Evolutionary conservation across 176 grass and related monocot species (phyloP), one percentile per base, ranked within the genome.

Genomic region (Carex kokanica): DNA sequence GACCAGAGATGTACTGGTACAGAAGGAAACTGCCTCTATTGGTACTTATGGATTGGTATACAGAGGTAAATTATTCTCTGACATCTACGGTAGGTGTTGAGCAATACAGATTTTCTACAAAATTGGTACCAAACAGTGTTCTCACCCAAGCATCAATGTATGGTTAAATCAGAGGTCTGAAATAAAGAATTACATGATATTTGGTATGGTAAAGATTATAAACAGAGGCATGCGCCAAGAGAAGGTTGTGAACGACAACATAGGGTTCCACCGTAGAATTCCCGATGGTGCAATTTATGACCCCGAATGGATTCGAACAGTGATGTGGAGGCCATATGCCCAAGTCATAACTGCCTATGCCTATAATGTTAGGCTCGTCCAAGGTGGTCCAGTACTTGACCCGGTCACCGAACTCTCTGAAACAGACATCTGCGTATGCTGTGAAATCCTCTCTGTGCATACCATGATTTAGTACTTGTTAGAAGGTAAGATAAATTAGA

Each of bases 361-460:
- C 84, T 11, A 87, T 2, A 20, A 86, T 27, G 25, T 91, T 97
- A 58, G 87, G 84, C 74, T 93, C 54, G 12, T 65, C 21, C 5
- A 93, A 4, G 2, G 88, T 97, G 24, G 87, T 93, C 94, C 89
- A 97, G 15, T 83, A 68, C 15, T 62, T 18, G 25, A 97, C 86
- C 60, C 91, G 87, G 38, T 91, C 84, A 21, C 91, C 94, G 1
- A 97, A 93, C 62, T 93, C 83, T 32, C 43, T 60, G 47, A 93
- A 97, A 85, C 89, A 91, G 14, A 93, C 64, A 32, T 97, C 59
- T 17, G 91, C 91, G 34, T 88, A 93, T 12, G 85, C 85, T 71
- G 85, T 88, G 77, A 97, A 97, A 74, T 93, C 94, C 13, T 90
- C 86, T 20, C 91, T 93, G 78, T 36, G 64, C 14, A 58, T 61